Percentiles rank a stretch among this genome's conserved stretches.
Evolutionary conservation across 345 rosid genomes (phyloP).

Genomic region (Euphorbia lathyris): DNA sequence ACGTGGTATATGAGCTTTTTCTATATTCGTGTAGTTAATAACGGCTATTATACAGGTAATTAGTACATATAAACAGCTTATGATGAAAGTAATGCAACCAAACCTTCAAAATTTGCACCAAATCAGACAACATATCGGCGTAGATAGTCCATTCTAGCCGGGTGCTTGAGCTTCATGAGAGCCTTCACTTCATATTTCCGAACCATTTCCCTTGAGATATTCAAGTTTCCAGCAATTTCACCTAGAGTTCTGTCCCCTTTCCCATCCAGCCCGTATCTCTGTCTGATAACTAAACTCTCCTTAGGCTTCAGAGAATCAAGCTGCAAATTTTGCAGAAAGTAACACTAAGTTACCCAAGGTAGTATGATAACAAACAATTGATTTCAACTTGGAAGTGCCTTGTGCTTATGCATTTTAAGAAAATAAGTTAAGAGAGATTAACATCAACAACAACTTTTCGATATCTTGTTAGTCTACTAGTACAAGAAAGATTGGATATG

Average conservation of each 20-base stretch:
- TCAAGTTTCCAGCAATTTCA: slow-evolving; percentile 88
- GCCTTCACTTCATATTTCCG: slow-evolving; percentile 95
- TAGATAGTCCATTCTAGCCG: slow-evolving; percentile 79
- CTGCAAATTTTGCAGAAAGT: slow-evolving; percentile 33
- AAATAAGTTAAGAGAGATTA: too few species aligned
- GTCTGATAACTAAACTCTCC: slow-evolving; percentile 91
- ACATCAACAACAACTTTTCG: too few species aligned
- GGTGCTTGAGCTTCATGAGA: slow-evolving; percentile 96
- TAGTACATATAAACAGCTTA: slow-evolving; percentile 10
- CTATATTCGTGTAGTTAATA: slow-evolving; percentile 19
- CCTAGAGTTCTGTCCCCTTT: slow-evolving; percentile 90
- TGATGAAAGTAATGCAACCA: slow-evolving; percentile 9
- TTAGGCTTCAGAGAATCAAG: slow-evolving; percentile 89
- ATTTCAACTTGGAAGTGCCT: too few species aligned
- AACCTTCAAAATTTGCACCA: not conserved
- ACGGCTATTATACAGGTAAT: slow-evolving; percentile 26
- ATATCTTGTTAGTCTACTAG: too few species aligned
- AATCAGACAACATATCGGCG: slow-evolving; percentile 62
- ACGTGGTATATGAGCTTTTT: slow-evolving; percentile 23
- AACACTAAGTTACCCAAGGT: not conserved
- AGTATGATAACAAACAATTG: not conserved
- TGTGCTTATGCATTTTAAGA: too few species aligned
- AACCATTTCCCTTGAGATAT: slow-evolving; percentile 96
- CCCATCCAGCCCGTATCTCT: slow-evolving; percentile 89
- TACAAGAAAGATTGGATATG: too few species aligned